These are phyloP conservation scores for Lyophyllum semitale DNA, from an alignment of 768 basidiomycete species.

Conservation along the genomic window DNA sequence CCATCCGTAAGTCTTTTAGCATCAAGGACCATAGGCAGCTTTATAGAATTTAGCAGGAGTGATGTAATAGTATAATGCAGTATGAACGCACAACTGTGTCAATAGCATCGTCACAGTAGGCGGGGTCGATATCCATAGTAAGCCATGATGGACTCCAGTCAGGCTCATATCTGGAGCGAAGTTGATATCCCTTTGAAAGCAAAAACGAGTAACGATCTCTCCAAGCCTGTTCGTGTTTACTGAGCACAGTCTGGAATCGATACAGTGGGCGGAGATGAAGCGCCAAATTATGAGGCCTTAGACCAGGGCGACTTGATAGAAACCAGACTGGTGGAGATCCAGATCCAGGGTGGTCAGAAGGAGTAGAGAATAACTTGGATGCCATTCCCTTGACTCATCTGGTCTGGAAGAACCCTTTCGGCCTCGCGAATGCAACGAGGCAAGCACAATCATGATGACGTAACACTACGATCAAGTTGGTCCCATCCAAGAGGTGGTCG, in stretches of 20 bases:
- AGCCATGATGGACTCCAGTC: conserved; percentile 32
- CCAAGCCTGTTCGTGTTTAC: conserved; percentile 21
- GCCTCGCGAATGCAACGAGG: not conserved
- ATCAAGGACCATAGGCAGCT: conserved; percentile 11
- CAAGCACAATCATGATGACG: no score
- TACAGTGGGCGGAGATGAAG: not conserved
- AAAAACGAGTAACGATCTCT: conserved; percentile 25
- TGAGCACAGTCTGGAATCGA: not conserved
- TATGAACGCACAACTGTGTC: not conserved
- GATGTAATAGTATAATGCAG: not conserved
- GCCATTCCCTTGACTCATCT: not conserved
- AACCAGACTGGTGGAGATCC: not conserved
- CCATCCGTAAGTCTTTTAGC: conserved; percentile 4
- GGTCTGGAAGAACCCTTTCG: not conserved
- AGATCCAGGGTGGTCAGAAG: not conserved
- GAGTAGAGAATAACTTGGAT: not conserved
- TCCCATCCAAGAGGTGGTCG: no score
- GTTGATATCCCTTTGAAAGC: conserved; percentile 22
- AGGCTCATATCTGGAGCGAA: conserved; percentile 29
- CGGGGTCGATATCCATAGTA: conserved; percentile 7
- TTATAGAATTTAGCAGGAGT: not conserved
- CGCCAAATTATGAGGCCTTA: not conserved
- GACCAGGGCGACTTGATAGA: not conserved
- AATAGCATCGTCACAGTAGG: conserved; percentile 4
- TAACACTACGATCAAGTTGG: no score